Percentiles rank a stretch among this genome's conserved stretches.
Evolutionary conservation across 176 grass and related monocot species (phyloP).

Genomic region (Lolium perenne): DNA sequence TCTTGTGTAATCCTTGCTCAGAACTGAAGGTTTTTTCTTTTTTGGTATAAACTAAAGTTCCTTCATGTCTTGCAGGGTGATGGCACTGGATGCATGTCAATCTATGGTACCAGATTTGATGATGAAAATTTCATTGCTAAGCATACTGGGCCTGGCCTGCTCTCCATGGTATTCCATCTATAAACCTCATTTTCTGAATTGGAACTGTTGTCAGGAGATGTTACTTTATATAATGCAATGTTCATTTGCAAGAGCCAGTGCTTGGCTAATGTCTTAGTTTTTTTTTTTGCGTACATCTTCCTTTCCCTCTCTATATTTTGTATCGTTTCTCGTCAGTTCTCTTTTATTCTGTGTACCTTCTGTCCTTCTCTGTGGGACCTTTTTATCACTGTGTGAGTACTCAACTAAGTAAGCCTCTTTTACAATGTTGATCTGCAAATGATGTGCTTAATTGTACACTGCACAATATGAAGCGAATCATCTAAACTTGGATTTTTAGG

Average conservation of each 20-base stretch:
- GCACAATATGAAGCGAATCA: not conserved
- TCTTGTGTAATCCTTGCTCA: conserved; percentile 16
- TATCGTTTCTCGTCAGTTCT: not conserved
- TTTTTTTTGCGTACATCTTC: not conserved
- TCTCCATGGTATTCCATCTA: conserved; percentile 74
- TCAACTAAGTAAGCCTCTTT: not conserved
- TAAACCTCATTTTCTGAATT: not conserved
- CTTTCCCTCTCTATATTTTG: not conserved
- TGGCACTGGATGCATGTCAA: conserved; percentile 86
- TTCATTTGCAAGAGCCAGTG: not conserved
- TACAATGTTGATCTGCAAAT: not conserved
- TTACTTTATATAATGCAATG: not conserved
- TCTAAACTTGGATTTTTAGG: not conserved
- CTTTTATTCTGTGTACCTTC: not conserved
- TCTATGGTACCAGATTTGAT: conserved; percentile 95
- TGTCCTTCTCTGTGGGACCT: not conserved
- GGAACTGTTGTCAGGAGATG: not conserved
- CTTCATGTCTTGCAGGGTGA: conserved; percentile 64
- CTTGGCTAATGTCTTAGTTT: not conserved
- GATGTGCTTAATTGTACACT: not conserved
- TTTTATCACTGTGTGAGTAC: not conserved
- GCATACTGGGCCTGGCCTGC: conserved; percentile 90
- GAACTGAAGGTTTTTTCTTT: not conserved
- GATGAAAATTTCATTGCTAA: conserved; percentile 98
- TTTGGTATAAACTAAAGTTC: conserved; percentile 27